These are phyloP conservation scores for Rusavskia elegans DNA, from an alignment of 495 filamentous ascomycete species.

Conservation along the genomic window DNA sequence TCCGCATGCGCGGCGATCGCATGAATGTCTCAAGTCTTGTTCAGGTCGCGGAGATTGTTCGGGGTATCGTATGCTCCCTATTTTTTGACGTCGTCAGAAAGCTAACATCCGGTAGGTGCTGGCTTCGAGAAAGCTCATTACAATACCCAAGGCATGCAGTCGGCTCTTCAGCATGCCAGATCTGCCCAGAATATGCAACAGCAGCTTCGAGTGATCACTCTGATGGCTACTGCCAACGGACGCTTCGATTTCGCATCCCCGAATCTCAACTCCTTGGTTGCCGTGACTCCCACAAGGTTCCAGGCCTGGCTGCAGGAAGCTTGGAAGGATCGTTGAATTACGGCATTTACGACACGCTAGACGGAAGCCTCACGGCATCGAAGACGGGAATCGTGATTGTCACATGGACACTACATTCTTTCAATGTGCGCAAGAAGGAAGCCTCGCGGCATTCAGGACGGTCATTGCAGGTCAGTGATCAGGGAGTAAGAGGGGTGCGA, in stretches of 20 bases:
- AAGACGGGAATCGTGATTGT: no score
- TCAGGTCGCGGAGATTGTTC: slow-evolving; percentile 19
- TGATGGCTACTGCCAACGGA: slow-evolving; percentile 32
- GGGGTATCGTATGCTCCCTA: slow-evolving; percentile 1
- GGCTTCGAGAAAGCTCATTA: slow-evolving; percentile 9
- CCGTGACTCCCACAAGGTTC: slow-evolving; percentile 24
- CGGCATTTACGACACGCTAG: not conserved
- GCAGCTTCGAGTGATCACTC: slow-evolving; percentile 16
- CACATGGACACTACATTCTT: no score
- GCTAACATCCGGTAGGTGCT: not conserved
- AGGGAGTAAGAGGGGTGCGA: no score
- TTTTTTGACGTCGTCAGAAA: not conserved
- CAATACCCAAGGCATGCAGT: slow-evolving; percentile 1
- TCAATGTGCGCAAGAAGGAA: no score
- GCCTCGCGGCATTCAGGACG: no score
- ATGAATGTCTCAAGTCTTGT: slow-evolving; percentile 37
- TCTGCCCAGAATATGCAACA: slow-evolving; percentile 1
- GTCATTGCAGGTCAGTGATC: no score
- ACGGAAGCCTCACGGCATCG: not conserved
- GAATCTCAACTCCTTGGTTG: slow-evolving; percentile 25
- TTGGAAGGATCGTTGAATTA: slow-evolving; percentile 6
- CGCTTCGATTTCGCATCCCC: slow-evolving; percentile 29
- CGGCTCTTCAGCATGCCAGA: slow-evolving; percentile 4
- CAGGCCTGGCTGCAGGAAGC: slow-evolving; percentile 23
- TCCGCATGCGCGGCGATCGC: slow-evolving; percentile 45